Evolutionary conservation across 2,329 filamentous ascomycete species (phyloP), one percentile per base, ranked within the genome.

Genomic region (Domatiomyces catenatus): DNA sequence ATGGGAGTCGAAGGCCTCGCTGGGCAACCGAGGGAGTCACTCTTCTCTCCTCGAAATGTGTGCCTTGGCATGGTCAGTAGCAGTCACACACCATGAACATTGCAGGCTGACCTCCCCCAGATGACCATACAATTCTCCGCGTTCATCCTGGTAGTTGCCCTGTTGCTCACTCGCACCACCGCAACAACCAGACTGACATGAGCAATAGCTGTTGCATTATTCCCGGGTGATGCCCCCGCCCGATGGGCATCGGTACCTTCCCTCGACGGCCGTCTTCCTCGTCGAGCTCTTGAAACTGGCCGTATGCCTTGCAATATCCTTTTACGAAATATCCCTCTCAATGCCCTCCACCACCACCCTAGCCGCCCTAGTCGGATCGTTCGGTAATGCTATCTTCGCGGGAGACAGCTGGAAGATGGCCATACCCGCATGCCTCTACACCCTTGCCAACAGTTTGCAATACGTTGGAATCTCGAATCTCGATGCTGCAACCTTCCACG

Each of bases 341-440:
- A 74, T 87, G 7, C 83, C 87, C 5, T 80, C 87, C 6, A 84
- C 85, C 28, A 86, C 86, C 19, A 84, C 87, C 1, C 83, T 83
- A 18, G 86, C 86, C 0, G 80, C 86, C 1, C 74, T 95, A 17
- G 86, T 93, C 62, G 77, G 81, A 60, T 83, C 87, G 61, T 79
- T 96, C 20, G 84, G 82, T 62, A 81, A 79, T 59, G 79, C 81
- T 26, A 84, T 95, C 15, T 94, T 96, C 63, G 83, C 84, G 0
- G 83, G 84, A 8, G 92, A 96, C 63, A 88, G 88, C 58, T 96
- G 90, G 90, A 94, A 94, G 67, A 71, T 98, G 56, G 87, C 86
- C 7, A 81, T 96, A 43, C 92, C 90, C 0, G 92, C 90, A 3
- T 75, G 80, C 3, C 73, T 96, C 1, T 96, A 94, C 64, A 94